Percentiles rank a stretch among this genome's conserved stretches.
These are phyloP conservation scores for Chloranthus sessilifolius DNA, from an alignment of 164 flowering plant genomes.

Conservation along the genomic window DNA sequence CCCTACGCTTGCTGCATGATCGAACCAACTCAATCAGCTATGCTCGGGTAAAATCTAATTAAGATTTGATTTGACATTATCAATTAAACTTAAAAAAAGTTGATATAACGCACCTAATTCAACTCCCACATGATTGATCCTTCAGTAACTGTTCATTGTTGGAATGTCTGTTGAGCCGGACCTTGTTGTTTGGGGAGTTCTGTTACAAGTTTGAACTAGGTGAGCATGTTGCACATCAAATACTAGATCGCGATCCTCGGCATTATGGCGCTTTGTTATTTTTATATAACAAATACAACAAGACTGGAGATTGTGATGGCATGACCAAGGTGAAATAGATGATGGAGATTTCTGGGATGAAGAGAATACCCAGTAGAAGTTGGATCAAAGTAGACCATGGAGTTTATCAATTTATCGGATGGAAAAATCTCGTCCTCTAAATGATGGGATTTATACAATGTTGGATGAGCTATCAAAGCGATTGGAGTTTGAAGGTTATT, in stretches of 20 bases:
- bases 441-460: conserved; percentile 25
- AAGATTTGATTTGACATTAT: no score
- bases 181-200: conserved; percentile 18
- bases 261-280: conserved; percentile 39
- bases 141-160: background rate
- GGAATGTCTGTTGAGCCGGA: conserved; percentile 5
- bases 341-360: conserved; percentile 30
- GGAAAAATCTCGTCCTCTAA: conserved; percentile 32
- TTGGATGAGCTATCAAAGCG: conserved; percentile 24
- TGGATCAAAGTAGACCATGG: conserved; percentile 30
- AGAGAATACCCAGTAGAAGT: conserved; percentile 37
- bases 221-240: conserved; percentile 28
- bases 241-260: conserved; percentile 33
- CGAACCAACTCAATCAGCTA: no score
- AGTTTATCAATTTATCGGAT: conserved; percentile 34
- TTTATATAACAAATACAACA: conserved; percentile 36
- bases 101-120: no score
- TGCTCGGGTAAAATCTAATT: no score
- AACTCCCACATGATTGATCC: no score
- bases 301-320: conserved; percentile 29
- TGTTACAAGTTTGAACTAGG: conserved; percentile 31
- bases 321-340: conserved; percentile 22
- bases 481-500: conserved; percentile 27
- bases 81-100: no score
- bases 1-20: no score